Evolutionary conservation across 2,329 filamentous ascomycete species (phyloP).

Genomic region (Stemphylium lycopersici): DNA sequence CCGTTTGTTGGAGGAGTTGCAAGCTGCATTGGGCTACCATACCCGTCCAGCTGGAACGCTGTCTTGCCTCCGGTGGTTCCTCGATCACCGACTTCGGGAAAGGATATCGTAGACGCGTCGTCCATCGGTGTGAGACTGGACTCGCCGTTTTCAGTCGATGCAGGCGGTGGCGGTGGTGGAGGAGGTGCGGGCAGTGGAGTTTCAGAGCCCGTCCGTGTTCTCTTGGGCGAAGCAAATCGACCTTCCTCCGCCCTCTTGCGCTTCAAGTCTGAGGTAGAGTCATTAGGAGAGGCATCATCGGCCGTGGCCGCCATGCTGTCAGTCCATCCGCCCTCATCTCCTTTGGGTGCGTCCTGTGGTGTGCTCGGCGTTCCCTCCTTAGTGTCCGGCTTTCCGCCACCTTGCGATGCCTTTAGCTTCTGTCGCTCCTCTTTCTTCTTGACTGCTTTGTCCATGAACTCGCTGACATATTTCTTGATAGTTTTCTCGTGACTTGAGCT

Average conservation of each 20-base stretch:
- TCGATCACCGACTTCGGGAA: slow-evolving; percentile 23
- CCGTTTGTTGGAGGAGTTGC: slow-evolving; percentile 53
- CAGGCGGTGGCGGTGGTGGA: slow-evolving; percentile 46
- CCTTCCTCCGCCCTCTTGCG: slow-evolving; percentile 47
- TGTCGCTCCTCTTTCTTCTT: slow-evolving; percentile 68
- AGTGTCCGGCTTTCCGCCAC: slow-evolving; percentile 33
- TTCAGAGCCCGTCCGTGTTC: slow-evolving; percentile 37
- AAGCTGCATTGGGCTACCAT: slow-evolving; percentile 50
- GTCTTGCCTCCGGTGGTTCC: slow-evolving; percentile 12
- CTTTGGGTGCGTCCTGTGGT: slow-evolving; percentile 14
- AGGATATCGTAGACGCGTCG: slow-evolving; percentile 18
- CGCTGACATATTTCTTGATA: slow-evolving; percentile 81
- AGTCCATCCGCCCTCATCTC: slow-evolving; percentile 1
- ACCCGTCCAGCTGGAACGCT: slow-evolving; percentile 11
- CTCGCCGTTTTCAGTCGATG: slow-evolving; percentile 39
- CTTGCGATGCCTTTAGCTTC: slow-evolving; percentile 60
- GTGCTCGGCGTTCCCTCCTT: slow-evolving; percentile 27
- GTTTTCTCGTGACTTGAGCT: slow-evolving; percentile 79
- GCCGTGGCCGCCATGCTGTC: slow-evolving; percentile 28
- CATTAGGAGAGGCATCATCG: slow-evolving; percentile 29
- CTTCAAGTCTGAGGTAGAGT: slow-evolving; percentile 43
- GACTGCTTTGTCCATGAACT: slow-evolving; percentile 86
- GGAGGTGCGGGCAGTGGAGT: slow-evolving; percentile 52
- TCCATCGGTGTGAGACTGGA: slow-evolving; percentile 33
- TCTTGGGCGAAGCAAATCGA: slow-evolving; percentile 38